These are phyloP conservation scores for Clohesyomyces aquaticus DNA, from an alignment of 495 filamentous ascomycete species.

Conservation along the genomic window DNA sequence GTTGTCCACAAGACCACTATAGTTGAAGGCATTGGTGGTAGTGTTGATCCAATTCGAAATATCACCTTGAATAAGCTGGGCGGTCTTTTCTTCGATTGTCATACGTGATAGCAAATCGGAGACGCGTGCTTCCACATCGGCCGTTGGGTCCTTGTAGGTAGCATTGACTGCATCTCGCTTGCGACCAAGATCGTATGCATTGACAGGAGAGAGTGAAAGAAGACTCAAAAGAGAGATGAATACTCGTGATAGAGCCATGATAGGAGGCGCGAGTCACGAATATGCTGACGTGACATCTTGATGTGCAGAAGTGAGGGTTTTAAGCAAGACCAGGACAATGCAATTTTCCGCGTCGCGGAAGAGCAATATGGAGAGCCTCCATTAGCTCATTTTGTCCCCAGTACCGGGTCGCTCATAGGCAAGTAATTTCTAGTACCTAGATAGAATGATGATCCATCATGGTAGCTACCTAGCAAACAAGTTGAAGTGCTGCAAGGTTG, in stretches of 20 bases:
- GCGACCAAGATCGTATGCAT: conserved; percentile 19
- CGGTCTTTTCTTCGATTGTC: conserved; percentile 71
- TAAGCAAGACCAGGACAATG: neutral
- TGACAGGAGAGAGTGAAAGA: neutral
- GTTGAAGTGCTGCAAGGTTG: too few relatives aligned
- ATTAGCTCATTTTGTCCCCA: neutral
- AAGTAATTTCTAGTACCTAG: neutral
- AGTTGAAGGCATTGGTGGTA: conserved; percentile 62
- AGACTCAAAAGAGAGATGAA: neutral
- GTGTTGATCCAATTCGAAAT: conserved; percentile 71
- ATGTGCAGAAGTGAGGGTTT: neutral
- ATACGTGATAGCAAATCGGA: conserved; percentile 67
- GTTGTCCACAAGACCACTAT: conserved; percentile 64
- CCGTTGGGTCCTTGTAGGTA: conserved; percentile 64
- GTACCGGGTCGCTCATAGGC: neutral
- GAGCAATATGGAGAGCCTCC: neutral
- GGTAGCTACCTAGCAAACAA: neutral
- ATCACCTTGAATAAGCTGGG: conserved; percentile 64
- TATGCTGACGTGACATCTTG: neutral
- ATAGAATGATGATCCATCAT: neutral
- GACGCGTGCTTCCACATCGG: conserved; percentile 63
- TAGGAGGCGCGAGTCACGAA: neutral
- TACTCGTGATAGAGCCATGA: neutral
- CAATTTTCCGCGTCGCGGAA: neutral
- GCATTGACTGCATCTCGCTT: conserved; percentile 24